Evolutionary conservation across 768 basidiomycete genomes (phyloP).

Genomic region (Cytidiella melzeri): DNA sequence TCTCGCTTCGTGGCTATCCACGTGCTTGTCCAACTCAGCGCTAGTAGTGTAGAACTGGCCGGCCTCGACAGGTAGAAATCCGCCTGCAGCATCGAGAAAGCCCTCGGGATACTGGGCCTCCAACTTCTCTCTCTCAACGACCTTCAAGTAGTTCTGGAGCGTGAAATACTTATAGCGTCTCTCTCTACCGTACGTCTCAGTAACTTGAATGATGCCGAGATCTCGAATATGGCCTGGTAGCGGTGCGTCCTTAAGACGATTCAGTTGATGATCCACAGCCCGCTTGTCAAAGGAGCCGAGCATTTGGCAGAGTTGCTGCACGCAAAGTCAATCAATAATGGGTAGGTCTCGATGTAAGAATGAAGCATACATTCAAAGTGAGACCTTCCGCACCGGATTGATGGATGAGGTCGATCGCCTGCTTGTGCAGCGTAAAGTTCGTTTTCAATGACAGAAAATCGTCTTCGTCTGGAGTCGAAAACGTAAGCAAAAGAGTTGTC

Average conservation of each 20-base stretch:
- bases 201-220: conserved; percentile 59
- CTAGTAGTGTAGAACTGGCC: conserved; percentile 50
- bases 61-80: conserved; percentile 41
- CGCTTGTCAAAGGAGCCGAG: conserved; percentile 73
- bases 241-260: conserved; percentile 54
- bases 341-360: neutral
- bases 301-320: conserved; percentile 55
- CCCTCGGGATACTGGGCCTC: conserved; percentile 43
- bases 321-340: neutral
- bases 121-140: conserved; percentile 61
- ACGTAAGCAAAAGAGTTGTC: neutral
- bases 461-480: conserved; percentile 1
- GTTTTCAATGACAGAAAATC: conserved; percentile 34
- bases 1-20: conserved; percentile 37
- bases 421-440: conserved; percentile 69
- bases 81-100: conserved; percentile 47
- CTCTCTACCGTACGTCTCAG: conserved; percentile 83
- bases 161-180: conserved; percentile 84
- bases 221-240: conserved; percentile 72
- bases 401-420: conserved; percentile 69
- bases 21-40: conserved; percentile 36
- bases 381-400: conserved; percentile 62
- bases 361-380: conserved; percentile 56
- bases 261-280: conserved; percentile 75
- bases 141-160: conserved; percentile 53